Base-by-base conservation (phyloP, 805 yeast species). In the Cyberlindnera maritima region DNA sequence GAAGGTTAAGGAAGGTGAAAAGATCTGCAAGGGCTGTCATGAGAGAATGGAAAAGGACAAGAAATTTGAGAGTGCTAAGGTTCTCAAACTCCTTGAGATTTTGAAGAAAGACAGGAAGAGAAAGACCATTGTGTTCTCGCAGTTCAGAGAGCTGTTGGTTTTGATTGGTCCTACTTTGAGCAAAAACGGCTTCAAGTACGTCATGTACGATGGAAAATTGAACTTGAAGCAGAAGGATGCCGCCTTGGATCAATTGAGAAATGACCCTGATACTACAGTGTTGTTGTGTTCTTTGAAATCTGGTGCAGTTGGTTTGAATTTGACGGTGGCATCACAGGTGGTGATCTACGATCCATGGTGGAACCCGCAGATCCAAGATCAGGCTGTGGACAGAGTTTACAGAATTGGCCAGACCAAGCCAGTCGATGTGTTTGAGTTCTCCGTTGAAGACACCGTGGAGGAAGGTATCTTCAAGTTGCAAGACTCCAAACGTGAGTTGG, bases 281-380 rank as follows among this genome's bases (percentile, higher is more conserved):
- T 61, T 91, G 17, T 68, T 90, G 20, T 65, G 90, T 25, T 85
- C 95, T 11, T 69, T 90, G 52, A 90, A 88, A 64, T 91, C 96
- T 0, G 97, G 97, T 18, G 97, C 96, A 2, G 96, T 89, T 4
- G 97, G 97, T 0, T 71, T 90, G 51, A 90, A 90, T 59, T 70
- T 90, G 48, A 90, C 96, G 0, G 78, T 81, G 42, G 96, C 97
- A 0, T 83, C 87, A 0, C 76, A 81, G 35, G 97, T 92, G 2
- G 87, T 81, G 53, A 72, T 90, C 72, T 83, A 88, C 87, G 97
- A 91, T 57, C 96, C 97, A 0, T 90, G 96, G 92, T 90, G 97
- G 97, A 86, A 91, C 36, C 94, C 88, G 34, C 89, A 95, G 37
- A 79, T 84, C 46, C 96, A 89, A 59, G 87, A 86, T 39, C 96